phyloP scores from a whole-genome alignment of 371 early-diverging fungal species.

The Actinomucor elegans region DNA sequence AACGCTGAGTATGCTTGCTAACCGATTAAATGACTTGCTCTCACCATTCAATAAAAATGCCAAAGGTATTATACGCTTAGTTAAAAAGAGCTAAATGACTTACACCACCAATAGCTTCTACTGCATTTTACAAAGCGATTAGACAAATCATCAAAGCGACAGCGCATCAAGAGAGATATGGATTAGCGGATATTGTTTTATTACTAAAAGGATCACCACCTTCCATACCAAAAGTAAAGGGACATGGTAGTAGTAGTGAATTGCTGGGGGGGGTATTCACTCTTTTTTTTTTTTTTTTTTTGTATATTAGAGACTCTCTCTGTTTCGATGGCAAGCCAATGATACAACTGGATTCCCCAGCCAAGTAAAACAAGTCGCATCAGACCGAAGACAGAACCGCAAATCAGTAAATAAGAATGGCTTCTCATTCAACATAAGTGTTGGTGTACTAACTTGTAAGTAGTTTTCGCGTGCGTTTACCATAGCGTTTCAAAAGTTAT shows the following conservation, averaged over 20 bases:
- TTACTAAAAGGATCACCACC: slow-evolving; percentile 9
- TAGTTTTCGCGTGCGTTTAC: slow-evolving; percentile 20
- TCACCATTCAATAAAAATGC: slow-evolving; percentile 11
- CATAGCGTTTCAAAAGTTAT: slow-evolving; percentile 7
- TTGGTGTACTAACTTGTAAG: neutral
- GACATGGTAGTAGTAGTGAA: too few relatives aligned
- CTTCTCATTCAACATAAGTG: neutral
- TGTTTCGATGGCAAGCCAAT: slow-evolving; percentile 62
- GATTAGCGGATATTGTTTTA: slow-evolving; percentile 10
- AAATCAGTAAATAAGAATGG: slow-evolving; percentile 16
- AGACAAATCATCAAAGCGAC: slow-evolving; percentile 24
- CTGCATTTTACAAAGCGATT: slow-evolving; percentile 24
- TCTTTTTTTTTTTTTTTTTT: too few relatives aligned
- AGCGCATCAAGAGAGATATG: slow-evolving; percentile 21
- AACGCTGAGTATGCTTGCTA: slow-evolving; percentile 4
- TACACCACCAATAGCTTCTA: slow-evolving; percentile 9
- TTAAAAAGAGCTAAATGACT: neutral
- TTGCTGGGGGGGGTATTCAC: too few relatives aligned
- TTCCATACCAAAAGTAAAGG: slow-evolving; percentile 12
- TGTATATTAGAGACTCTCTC: slow-evolving; percentile 33
- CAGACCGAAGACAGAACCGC: slow-evolving; percentile 24
- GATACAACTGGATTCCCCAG: slow-evolving; percentile 40
- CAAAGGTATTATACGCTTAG: neutral
- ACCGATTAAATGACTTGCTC: slow-evolving; percentile 8
- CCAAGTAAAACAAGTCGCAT: slow-evolving; percentile 21